Evolutionary conservation across 2,329 filamentous ascomycete species (phyloP), one percentile per base, ranked within the genome.

Genomic region (Hypoxylon sp.): DNA sequence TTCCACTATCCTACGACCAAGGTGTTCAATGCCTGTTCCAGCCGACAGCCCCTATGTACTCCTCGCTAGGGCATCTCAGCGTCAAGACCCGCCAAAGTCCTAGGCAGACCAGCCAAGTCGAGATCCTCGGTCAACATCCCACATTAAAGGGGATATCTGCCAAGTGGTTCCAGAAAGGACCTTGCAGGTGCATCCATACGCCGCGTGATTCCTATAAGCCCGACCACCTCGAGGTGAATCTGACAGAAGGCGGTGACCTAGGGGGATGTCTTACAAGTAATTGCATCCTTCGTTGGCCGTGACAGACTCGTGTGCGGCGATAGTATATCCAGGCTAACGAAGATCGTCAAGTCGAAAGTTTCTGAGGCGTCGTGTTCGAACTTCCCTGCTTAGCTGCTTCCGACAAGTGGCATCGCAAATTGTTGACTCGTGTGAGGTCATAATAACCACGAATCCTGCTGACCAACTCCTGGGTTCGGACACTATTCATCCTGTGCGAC

Each of bases 131-230:
- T 54, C 55, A 61, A 33, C 48, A 53, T 30, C 54, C 32, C 52
- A 52, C 44, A 56, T 56, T 55, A 61, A 48, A 53, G 57, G 24
- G 4, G 33, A 33, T 9, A 49, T 36, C 36, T 48, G 59, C 49
- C 66, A 66, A 61, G 63, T 64, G 56, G 55, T 61, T 58, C 62
- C 63, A 55, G 40, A 60, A 14, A 44, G 32, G 28, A 40, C 54
- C 62, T 46, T 65, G 65, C 49, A 58, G 53, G 30, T 42, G 36
- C 20, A 12, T n/a, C 51, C 49, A 52, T 42, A 52, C 57, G 59
- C 58, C 63, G 66, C 56, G 59, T 68, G 66, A 55, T 38, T 32
- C 49, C 16, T 14, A 26, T 46, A 22, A 26, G 45, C 24, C 11
- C 36, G 40, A 57, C 32, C 59, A 28, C 26, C 14, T n/a, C n/a